These are phyloP conservation scores for Cryphonectria carpinicola DNA, from an alignment of 2,329 filamentous ascomycete genomes.

Conservation along the genomic window DNA sequence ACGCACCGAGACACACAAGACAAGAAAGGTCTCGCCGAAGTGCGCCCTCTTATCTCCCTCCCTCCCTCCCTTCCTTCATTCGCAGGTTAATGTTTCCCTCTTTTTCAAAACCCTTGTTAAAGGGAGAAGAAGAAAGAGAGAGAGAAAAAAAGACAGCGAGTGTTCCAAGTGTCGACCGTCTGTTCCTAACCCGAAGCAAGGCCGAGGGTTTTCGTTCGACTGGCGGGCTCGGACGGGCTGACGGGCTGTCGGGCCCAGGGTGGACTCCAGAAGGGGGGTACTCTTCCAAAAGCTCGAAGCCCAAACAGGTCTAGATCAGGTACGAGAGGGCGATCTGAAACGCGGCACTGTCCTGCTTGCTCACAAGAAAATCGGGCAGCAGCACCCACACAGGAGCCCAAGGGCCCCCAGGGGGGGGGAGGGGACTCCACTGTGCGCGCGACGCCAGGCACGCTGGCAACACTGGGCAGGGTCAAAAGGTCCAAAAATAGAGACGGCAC, in stretches of 20 bases:
- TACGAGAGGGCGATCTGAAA: conserved; percentile 30
- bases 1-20: neutral
- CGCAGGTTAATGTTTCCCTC: neutral
- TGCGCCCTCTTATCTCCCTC: neutral
- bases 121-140: too few species aligned
- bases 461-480: neutral
- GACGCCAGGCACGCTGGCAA: neutral
- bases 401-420: neutral
- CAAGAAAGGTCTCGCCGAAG: neutral
- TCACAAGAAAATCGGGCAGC: neutral
- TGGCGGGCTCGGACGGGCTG: neutral
- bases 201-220: neutral
- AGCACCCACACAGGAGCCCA: conserved; percentile 1
- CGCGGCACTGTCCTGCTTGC: conserved; percentile 22
- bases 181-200: neutral
- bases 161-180: neutral
- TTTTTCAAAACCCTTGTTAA: neutral
- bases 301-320: conserved; percentile 34
- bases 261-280: conserved; percentile 8
- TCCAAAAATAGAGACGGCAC: neutral
- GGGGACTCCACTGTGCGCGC: neutral
- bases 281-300: conserved; percentile 15
- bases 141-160: neutral
- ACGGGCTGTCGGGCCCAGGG: neutral
- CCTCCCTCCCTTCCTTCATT: neutral